Conservation (phyloP, 257 asterid species). For the Galeopsis tetrahit region DNA sequence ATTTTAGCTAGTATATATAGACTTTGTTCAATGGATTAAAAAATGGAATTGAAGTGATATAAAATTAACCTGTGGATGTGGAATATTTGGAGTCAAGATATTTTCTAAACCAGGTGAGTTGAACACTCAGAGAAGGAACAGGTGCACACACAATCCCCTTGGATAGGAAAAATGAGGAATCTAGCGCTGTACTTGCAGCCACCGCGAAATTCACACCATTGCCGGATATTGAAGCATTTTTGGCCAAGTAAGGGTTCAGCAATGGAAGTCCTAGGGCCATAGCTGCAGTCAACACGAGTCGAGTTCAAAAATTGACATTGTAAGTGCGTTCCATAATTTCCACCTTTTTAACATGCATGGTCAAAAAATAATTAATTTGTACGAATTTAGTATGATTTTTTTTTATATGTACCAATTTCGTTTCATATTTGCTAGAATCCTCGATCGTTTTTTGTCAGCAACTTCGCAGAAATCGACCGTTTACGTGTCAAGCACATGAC, state of each 20-base stretch:
- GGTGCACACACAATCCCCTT: conserved; percentile 21
- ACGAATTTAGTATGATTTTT: no score
- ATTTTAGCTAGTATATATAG: no score
- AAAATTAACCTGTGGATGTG: conserved; percentile 2
- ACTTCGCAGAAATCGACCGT: no score
- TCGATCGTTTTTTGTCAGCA: no score
- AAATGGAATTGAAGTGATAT: not conserved
- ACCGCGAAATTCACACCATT: conserved; percentile 49
- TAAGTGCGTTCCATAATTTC: no score
- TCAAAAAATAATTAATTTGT: no score
- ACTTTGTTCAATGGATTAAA: no score
- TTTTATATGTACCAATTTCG: no score
- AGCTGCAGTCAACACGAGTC: conserved; percentile 30
- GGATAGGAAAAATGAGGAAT: conserved; percentile 17
- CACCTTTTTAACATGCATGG: no score
- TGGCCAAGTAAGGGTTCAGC: conserved; percentile 37
- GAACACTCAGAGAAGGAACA: conserved; percentile 27
- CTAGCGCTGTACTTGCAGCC: conserved; percentile 40
- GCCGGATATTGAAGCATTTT: conserved; percentile 29
- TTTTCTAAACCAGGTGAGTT: conserved; percentile 34
- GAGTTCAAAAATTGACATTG: not conserved
- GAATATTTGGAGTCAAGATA: conserved; percentile 23
- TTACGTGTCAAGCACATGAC: no score
- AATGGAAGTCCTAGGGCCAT: conserved; percentile 42
- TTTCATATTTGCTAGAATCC: no score